Percentiles rank a stretch among this genome's conserved stretches.
Conservation (phyloP, 345 rosid genomes). For the Clarkia xantiana region DNA sequence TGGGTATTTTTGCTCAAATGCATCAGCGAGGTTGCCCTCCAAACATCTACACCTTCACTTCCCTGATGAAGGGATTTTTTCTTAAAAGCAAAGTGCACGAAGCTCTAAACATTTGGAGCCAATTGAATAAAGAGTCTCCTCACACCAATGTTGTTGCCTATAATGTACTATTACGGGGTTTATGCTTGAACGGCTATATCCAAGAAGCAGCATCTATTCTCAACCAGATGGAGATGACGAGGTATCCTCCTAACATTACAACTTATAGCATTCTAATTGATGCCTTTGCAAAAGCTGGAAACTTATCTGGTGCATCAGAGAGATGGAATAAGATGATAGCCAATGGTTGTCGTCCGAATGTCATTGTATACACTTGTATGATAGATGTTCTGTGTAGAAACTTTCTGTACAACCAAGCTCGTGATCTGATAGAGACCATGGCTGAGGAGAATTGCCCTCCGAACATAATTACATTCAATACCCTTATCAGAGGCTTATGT, state of each 20-base stretch:
- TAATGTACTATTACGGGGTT: slow-evolving; percentile 55
- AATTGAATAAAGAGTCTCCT: slow-evolving; percentile 32
- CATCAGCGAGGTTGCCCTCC: slow-evolving; percentile 55
- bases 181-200: slow-evolving; percentile 39
- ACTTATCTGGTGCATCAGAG: slow-evolving; percentile 44
- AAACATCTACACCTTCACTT: slow-evolving; percentile 48
- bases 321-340: slow-evolving; percentile 75
- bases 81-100: slow-evolving; percentile 31
- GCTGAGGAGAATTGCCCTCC: slow-evolving; percentile 42
- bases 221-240: slow-evolving; percentile 41
- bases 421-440: slow-evolving; percentile 51
- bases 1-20: slow-evolving; percentile 56
- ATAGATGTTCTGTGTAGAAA: slow-evolving; percentile 56
- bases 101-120: slow-evolving; percentile 48
- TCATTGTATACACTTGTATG: slow-evolving; percentile 72
- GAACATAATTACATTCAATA: slow-evolving; percentile 45
- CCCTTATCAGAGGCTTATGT: slow-evolving; percentile 60
- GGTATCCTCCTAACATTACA: slow-evolving; percentile 33
- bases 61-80: slow-evolving; percentile 63
- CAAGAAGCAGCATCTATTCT: slow-evolving; percentile 37
- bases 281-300: slow-evolving; percentile 59
- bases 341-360: slow-evolving; percentile 58
- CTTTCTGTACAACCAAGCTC: slow-evolving; percentile 49
- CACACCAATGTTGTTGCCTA: slow-evolving; percentile 49
- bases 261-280: slow-evolving; percentile 59